phyloP scores from a whole-genome alignment of 352 stramenopile species.

The Pythium aphanidermatum region DNA sequence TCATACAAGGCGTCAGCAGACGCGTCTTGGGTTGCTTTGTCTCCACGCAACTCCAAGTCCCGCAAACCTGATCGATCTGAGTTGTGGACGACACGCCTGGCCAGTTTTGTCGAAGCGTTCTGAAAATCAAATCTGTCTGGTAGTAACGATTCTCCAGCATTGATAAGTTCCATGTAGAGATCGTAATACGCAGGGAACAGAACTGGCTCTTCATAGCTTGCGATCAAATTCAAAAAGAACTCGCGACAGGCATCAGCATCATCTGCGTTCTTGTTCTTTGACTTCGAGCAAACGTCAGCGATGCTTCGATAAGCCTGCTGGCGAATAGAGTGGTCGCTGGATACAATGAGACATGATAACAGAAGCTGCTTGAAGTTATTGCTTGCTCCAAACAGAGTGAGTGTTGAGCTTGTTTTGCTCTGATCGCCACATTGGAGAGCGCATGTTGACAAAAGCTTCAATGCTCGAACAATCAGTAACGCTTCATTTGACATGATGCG shows the following conservation, averaged over 20 bases:
- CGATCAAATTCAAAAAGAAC: constrained; percentile 18
- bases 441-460: constrained; percentile 7
- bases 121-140: constrained; percentile 23
- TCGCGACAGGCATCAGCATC: constrained; percentile 29
- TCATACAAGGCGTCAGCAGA: constrained; percentile 16
- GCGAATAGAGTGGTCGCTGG: constrained; percentile 2
- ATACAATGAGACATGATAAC: constrained; percentile 12
- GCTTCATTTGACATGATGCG: constrained; percentile 3
- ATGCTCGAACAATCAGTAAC: constrained; percentile 18
- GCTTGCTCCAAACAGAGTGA: constrained; percentile 2
- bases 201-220: constrained; percentile 1
- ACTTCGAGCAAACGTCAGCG: constrained; percentile 10
- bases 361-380: constrained; percentile 8
- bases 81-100: constrained; percentile 14
- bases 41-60: too few species aligned
- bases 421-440: too few species aligned
- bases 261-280: constrained; percentile 36
- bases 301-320: constrained; percentile 9
- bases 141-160: background rate
- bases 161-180: constrained; percentile 12
- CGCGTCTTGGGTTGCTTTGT: background rate
- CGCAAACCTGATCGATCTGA: too few species aligned
- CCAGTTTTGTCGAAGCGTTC: constrained; percentile 9
- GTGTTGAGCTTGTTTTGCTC: too few species aligned
- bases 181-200: constrained; percentile 16